Base-by-base conservation (phyloP, 2,329 filamentous ascomycete genomes). In the Phaeosphaeria sp. region DNA sequence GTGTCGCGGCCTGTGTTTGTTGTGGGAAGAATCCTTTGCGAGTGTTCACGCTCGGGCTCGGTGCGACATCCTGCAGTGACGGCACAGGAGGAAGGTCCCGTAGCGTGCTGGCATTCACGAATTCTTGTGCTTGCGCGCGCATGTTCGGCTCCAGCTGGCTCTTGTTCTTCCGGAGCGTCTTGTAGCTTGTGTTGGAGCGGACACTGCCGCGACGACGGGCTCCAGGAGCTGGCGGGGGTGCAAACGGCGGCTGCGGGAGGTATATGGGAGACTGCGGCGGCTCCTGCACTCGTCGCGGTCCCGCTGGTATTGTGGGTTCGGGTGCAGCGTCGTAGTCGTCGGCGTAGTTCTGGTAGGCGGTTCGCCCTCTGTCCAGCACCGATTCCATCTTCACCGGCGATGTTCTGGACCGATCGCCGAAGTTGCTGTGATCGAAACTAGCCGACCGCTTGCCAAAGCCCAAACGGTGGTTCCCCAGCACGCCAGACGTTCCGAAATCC, bases 271-370 rank as follows among this genome's bases (percentile, higher is more conserved):
- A 78, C 55, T 80, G 79, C 7, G 59, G 73, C 55, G 77, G 68
- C 22, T 81, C 78, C 43, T 78, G 79, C 46, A 77, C 68, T 64
- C 84, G 80, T 61, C 92, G 87, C 55, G 93, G 92, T 5, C 93
- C 93, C 49, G 85, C 89, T 33, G 92, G 92, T 36, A 97, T 84
- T 25, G 88, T 93, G 5, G 94, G 94, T 39, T 90, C 94, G 15
- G 94, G 93, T 24, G 93, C 93, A 51, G 92, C 91, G 73, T 95
- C 91, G 78, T 89, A 88, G 67, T 90, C 86, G 66, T 84, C 81
- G 64, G 83, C 80, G 69, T 84, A 80, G 40, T 76, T 74, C 49
- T 77, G 75, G 39, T 79, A 78, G n/a, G 77, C 74, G 6, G 78
- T 73, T 40, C 80, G 73, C 17, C 78, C 78, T 57, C 80, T 74